phyloP scores from a whole-genome alignment of 116 monocot genomes.

The Trichopus zeylanicus region DNA sequence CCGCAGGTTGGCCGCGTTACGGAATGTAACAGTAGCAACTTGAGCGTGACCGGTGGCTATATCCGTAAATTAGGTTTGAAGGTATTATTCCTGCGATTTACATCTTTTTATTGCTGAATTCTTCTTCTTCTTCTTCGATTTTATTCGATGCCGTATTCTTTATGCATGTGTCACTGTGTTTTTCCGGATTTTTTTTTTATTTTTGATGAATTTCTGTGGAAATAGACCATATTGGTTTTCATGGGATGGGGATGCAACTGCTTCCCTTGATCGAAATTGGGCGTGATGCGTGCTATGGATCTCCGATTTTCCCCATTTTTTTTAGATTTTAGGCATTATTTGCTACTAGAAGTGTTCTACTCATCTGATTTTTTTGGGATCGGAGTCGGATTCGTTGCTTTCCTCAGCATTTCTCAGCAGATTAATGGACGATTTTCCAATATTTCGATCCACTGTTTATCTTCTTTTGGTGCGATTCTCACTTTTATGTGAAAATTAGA shows the following conservation, averaged over 20 bases:
- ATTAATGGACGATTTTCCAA: no score
- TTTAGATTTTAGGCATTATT: neutral
- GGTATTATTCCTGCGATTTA: neutral
- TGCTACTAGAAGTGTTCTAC: neutral
- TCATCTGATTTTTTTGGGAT: neutral
- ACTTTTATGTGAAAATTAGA: no score
- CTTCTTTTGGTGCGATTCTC: no score
- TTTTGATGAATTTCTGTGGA: neutral
- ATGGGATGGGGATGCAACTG: neutral
- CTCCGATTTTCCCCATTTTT: neutral
- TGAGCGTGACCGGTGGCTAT: no score
- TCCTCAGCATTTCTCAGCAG: no score
- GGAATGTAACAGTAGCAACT: no score
- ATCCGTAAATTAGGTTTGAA: no score
- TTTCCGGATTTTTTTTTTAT: neutral
- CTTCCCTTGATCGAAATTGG: neutral
- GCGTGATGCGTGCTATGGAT: neutral
- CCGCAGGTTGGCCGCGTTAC: no score
- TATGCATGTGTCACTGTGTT: neutral
- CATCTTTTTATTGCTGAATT: neutral
- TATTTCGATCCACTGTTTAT: no score
- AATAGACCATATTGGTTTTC: neutral
- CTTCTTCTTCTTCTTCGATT: neutral
- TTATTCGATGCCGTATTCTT: no score
- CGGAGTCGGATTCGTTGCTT: neutral